Percentiles rank a stretch among this genome's conserved stretches.
These are phyloP conservation scores for Diplodia scrobiculata DNA, from an alignment of 2,329 filamentous ascomycete species.

Conservation along the genomic window DNA sequence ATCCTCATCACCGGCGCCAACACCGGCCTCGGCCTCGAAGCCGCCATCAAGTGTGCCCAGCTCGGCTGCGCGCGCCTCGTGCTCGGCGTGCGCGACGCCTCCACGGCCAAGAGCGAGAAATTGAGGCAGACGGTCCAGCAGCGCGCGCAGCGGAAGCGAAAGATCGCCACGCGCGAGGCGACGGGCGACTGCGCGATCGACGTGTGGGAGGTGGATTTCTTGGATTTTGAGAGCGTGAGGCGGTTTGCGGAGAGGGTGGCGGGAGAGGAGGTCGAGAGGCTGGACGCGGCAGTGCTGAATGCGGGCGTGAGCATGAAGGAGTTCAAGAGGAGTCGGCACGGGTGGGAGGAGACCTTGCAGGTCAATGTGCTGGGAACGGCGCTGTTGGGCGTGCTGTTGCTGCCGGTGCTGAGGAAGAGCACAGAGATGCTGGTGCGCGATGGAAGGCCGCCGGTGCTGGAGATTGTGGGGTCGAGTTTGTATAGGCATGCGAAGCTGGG, in stretches of 20 bases:
- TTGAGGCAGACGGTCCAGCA: slow-evolving; percentile 37
- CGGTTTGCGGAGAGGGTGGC: slow-evolving; percentile 39
- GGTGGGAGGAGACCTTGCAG: slow-evolving; percentile 43
- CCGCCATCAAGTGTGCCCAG: slow-evolving; percentile 48
- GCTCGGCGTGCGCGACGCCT: slow-evolving; percentile 48
- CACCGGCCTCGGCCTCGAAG: slow-evolving; percentile 52
- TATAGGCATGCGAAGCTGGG: slow-evolving; percentile 24
- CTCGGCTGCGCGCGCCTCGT: slow-evolving; percentile 50
- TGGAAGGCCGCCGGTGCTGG: slow-evolving; percentile 25
- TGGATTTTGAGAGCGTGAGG: slow-evolving; percentile 45
- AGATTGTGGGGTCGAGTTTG: slow-evolving; percentile 30
- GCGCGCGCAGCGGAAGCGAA: not conserved
- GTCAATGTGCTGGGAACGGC: slow-evolving; percentile 48
- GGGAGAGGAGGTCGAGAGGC: slow-evolving; percentile 32
- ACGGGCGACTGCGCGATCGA: slow-evolving; percentile 41
- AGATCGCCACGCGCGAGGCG: slow-evolving; percentile 6
- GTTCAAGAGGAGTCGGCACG: slow-evolving; percentile 13
- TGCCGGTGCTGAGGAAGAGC: slow-evolving; percentile 36
- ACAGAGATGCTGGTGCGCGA: not conserved
- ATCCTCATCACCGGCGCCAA: slow-evolving; percentile 55
- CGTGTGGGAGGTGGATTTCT: slow-evolving; percentile 53
- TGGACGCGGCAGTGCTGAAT: slow-evolving; percentile 47
- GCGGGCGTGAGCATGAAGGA: slow-evolving; percentile 42
- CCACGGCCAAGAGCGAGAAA: slow-evolving; percentile 47
- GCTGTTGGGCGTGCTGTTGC: slow-evolving; percentile 40